These are phyloP conservation scores for Erodium texanum DNA, from an alignment of 441 rosid genomes.

Conservation along the genomic window DNA sequence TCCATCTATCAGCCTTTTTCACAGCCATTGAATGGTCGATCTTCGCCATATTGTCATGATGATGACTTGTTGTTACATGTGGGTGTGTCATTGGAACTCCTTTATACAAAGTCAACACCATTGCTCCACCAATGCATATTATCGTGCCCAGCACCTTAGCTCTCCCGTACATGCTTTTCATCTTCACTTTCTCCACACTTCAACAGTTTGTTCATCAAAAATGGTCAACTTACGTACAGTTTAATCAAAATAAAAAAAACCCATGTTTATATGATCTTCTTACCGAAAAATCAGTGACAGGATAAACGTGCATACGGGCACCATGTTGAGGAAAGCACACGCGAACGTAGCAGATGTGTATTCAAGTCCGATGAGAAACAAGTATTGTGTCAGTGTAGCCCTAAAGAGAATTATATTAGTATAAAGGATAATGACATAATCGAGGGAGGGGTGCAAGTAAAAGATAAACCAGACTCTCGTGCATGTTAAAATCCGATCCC, in stretches of 20 bases:
- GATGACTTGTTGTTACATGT: slow-evolving; percentile 1
- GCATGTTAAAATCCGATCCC: too few species aligned
- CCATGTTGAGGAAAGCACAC: slow-evolving; percentile 45
- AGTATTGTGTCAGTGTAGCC: slow-evolving; percentile 40
- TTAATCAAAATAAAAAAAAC: too few species aligned
- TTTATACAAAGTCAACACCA: slow-evolving; percentile 41
- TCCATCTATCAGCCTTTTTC: slow-evolving; percentile 25
- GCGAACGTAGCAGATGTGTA: slow-evolving; percentile 50
- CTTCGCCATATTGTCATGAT: slow-evolving; percentile 3
- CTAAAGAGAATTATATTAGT: slow-evolving; percentile 20
- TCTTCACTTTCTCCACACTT: slow-evolving; percentile 35
- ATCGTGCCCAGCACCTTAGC: slow-evolving; percentile 43
- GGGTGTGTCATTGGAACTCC: slow-evolving; percentile 33
- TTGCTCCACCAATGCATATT: slow-evolving; percentile 41
- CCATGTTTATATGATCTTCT: not conserved
- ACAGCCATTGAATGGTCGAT: not conserved
- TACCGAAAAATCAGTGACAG: slow-evolving; percentile 48
- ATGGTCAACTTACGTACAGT: too few species aligned
- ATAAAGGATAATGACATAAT: too few species aligned
- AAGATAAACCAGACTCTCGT: too few species aligned
- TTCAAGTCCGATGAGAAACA: slow-evolving; percentile 45
- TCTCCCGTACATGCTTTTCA: slow-evolving; percentile 33
- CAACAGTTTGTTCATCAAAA: not conserved
- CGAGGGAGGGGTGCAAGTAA: too few species aligned
- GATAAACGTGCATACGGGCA: slow-evolving; percentile 41